phyloP scores from a whole-genome alignment of 139 green algal species.

The Chlorella sp. region DNA sequence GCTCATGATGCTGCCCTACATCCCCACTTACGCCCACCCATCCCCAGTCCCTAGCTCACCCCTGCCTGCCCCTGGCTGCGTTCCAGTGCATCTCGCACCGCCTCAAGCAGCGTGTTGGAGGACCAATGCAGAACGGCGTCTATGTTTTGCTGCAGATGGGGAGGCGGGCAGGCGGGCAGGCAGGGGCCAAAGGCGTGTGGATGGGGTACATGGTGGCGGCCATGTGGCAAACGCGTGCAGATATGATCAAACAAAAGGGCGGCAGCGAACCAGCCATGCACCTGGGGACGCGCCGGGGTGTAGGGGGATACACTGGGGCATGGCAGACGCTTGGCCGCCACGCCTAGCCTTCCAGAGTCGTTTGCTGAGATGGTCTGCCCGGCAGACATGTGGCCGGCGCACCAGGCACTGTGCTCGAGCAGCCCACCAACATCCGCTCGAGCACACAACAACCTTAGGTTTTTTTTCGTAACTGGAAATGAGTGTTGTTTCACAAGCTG shows the following conservation, averaged over 20 bases:
- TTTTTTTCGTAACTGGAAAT: no score
- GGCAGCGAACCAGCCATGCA: no score
- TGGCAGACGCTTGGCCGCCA: background rate
- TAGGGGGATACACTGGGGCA: no score
- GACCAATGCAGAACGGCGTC: conserved; percentile 11
- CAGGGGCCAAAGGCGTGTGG: no score
- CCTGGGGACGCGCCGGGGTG: no score
- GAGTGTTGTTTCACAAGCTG: no score
- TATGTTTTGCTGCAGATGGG: background rate
- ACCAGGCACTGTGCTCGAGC: no score
- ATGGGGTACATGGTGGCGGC: background rate
- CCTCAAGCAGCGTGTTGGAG: conserved; percentile 10
- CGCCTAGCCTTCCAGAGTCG: no score
- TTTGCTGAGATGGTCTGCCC: no score
- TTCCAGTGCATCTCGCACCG: conserved; percentile 11
- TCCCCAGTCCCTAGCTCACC: background rate
- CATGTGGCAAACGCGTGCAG: no score
- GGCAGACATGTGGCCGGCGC: no score
- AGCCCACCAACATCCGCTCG: no score
- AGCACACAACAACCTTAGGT: background rate
- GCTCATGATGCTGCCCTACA: background rate
- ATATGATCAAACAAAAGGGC: background rate
- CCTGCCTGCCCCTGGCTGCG: conserved; percentile 5
- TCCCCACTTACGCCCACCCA: background rate
- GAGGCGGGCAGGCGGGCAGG: background rate